phyloP scores from a whole-genome alignment of 2,329 filamentous ascomycete genomes.

The Grosmannia clavigera region DNA sequence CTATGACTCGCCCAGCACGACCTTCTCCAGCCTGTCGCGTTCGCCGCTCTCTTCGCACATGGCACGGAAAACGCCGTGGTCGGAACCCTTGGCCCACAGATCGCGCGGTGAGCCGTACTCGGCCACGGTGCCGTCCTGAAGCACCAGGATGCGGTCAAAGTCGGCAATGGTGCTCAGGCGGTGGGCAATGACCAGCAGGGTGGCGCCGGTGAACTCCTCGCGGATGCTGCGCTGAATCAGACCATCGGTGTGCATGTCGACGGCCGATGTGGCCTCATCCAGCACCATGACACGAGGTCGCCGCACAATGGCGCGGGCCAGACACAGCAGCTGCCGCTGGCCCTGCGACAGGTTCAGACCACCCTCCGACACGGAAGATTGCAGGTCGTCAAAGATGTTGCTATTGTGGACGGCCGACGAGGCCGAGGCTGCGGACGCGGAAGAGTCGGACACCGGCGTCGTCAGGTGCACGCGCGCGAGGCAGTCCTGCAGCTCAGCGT shows the following conservation, averaged over 20 bases:
- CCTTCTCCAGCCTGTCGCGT: slow-evolving; percentile 36
- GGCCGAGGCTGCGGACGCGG: slow-evolving; percentile 19
- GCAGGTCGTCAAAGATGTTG: slow-evolving; percentile 54
- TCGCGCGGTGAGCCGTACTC: slow-evolving; percentile 56
- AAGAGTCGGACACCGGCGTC: slow-evolving; percentile 11
- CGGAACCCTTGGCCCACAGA: slow-evolving; percentile 40
- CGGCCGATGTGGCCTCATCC: slow-evolving; percentile 67
- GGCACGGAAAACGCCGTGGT: slow-evolving; percentile 42
- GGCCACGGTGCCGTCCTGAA: slow-evolving; percentile 53
- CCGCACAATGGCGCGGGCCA: slow-evolving; percentile 59
- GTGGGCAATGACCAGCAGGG: slow-evolving; percentile 64
- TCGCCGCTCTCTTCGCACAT: slow-evolving; percentile 53
- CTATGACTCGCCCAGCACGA: slow-evolving; percentile 23
- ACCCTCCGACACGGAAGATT: slow-evolving; percentile 54
- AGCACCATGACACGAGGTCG: slow-evolving; percentile 67
- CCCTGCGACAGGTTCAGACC: slow-evolving; percentile 66
- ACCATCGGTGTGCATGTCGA: slow-evolving; percentile 64
- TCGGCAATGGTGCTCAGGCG: slow-evolving; percentile 65
- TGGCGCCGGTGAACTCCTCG: slow-evolving; percentile 56
- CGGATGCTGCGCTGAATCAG: slow-evolving; percentile 64
- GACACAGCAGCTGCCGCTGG: slow-evolving; percentile 63
- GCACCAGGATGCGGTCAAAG: slow-evolving; percentile 61
- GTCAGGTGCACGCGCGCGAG: slow-evolving; percentile 58
- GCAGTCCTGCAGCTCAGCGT: slow-evolving; percentile 56
- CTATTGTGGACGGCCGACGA: slow-evolving; percentile 35